These are phyloP conservation scores for Rhododendron kiyosumense DNA, from an alignment of 148 eudicot genomes.

Conservation along the genomic window DNA sequence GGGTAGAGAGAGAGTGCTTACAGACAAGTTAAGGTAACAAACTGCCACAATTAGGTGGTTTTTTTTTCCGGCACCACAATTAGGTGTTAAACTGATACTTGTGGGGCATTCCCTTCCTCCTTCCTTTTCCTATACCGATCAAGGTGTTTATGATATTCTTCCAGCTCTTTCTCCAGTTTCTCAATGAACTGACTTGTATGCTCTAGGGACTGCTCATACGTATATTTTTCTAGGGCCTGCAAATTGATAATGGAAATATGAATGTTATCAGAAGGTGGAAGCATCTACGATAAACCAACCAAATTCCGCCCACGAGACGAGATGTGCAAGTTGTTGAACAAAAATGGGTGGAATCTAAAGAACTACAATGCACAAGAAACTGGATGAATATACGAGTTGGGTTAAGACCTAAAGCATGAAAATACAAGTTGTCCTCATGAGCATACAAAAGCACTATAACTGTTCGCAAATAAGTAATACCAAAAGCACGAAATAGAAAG, in stretches of 20 bases:
- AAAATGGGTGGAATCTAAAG: background rate
- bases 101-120: conserved; percentile 32
- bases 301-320: background rate
- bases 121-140: conserved; percentile 48
- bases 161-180: conserved; percentile 82
- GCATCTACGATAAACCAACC: background rate
- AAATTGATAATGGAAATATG: background rate
- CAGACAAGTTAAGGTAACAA: background rate
- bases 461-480: background rate
- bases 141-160: conserved; percentile 74
- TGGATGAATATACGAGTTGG: background rate
- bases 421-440: background rate
- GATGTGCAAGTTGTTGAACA: background rate
- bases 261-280: background rate
- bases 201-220: conserved; percentile 84
- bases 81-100: conserved; percentile 15
- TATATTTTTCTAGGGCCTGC: conserved; percentile 91
- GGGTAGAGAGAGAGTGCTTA: background rate
- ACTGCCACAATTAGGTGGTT: conserved; percentile 21
- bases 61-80: conserved; percentile 13
- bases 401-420: background rate
- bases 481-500: background rate
- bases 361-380: background rate
- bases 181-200: conserved; percentile 95
- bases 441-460: background rate